phyloP scores from a whole-genome alignment of 208 protist genomes.

The Crithidia expoeki region DNA sequence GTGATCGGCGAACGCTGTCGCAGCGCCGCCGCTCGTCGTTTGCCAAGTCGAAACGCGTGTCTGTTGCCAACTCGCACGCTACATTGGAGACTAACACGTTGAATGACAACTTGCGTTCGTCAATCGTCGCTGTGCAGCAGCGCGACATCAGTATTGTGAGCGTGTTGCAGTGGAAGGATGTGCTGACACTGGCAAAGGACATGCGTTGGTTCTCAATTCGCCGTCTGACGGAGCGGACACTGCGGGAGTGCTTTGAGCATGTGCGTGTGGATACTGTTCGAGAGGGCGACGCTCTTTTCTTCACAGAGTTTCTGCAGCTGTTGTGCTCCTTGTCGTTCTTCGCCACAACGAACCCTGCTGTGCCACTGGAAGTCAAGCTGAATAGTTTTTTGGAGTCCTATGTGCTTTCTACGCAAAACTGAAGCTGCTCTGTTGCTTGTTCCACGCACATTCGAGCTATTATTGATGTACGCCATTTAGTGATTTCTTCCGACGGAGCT shows the following conservation, averaged over 20 bases:
- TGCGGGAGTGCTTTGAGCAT: constrained; percentile 49
- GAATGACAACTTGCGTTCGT: constrained; percentile 1
- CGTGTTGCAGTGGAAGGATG: constrained; percentile 48
- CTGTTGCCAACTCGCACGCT: not conserved
- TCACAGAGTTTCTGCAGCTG: constrained; percentile 67
- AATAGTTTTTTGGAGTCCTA: constrained; percentile 44
- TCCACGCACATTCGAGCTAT: too few species aligned
- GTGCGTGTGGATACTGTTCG: constrained; percentile 45
- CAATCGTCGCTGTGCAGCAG: constrained; percentile 5
- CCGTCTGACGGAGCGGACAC: constrained; percentile 15
- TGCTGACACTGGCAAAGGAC: constrained; percentile 51
- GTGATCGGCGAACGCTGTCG: not conserved
- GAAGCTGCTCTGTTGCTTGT: not conserved
- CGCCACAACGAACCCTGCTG: constrained; percentile 43
- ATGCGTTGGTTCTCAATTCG: constrained; percentile 44
- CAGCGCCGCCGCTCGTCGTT: not conserved
- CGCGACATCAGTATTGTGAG: constrained; percentile 73
- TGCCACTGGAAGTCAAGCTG: constrained; percentile 67
- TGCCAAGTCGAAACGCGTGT: not conserved
- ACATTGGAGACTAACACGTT: not conserved
- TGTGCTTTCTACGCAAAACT: constrained; percentile 34
- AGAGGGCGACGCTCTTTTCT: constrained; percentile 68
- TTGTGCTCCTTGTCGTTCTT: constrained; percentile 66
- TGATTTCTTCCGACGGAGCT: too few species aligned
- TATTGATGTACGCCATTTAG: too few species aligned